Evolutionary conservation across 495 filamentous ascomycete species (phyloP).

Genomic region (Aspergillus homomorphus): DNA sequence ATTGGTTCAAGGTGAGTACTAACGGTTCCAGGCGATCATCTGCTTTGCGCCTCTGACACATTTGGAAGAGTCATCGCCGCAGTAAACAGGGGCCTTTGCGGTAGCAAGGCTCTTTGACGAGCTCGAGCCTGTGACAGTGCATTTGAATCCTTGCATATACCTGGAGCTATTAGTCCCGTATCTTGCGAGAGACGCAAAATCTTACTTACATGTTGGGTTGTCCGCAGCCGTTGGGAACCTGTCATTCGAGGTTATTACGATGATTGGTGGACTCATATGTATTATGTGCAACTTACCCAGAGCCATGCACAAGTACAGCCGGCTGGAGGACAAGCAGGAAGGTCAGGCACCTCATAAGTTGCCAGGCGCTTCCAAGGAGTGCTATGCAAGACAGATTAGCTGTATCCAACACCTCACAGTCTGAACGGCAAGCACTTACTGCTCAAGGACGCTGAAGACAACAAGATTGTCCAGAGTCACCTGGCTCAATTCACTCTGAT

Average conservation of each 20-base stretch:
- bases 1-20: slow-evolving; percentile 8
- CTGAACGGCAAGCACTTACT: slow-evolving; percentile 25
- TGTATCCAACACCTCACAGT: neutral
- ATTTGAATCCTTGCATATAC: slow-evolving; percentile 56
- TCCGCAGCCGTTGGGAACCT: slow-evolving; percentile 49
- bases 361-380: slow-evolving; percentile 51
- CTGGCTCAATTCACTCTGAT: slow-evolving; percentile 41
- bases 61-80: slow-evolving; percentile 35
- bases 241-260: neutral
- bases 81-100: slow-evolving; percentile 43
- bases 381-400: slow-evolving; percentile 15
- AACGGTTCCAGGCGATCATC: slow-evolving; percentile 51
- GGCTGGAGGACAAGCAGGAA: slow-evolving; percentile 46
- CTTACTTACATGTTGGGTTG: slow-evolving; percentile 35
- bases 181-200: neutral
- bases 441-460: slow-evolving; percentile 48
- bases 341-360: slow-evolving; percentile 46
- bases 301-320: slow-evolving; percentile 57
- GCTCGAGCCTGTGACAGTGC: slow-evolving; percentile 47
- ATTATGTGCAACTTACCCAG: slow-evolving; percentile 31
- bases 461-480: slow-evolving; percentile 53
- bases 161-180: slow-evolving; percentile 7
- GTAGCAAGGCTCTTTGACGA: slow-evolving; percentile 36
- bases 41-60: slow-evolving; percentile 55
- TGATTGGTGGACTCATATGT: neutral